phyloP scores from a whole-genome alignment of 2,329 filamentous ascomycete genomes.

The Trichoderma asperellum region DNA sequence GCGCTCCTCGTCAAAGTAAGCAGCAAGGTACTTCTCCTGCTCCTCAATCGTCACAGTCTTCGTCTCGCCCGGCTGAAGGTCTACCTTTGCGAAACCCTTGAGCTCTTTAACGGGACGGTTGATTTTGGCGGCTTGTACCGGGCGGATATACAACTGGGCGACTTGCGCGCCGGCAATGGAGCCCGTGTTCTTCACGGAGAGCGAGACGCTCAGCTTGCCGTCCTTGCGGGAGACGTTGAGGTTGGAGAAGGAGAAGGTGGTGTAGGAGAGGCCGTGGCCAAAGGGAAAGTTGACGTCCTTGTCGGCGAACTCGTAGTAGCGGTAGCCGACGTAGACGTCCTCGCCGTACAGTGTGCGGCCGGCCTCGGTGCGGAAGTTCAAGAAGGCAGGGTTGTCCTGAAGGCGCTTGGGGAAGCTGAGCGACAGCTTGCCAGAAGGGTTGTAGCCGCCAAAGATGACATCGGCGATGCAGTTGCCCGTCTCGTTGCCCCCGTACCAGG shows the following conservation, averaged over 20 bases:
- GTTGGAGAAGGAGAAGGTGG: slow-evolving; percentile 63
- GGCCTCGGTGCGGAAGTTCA: slow-evolving; percentile 74
- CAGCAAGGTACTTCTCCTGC: slow-evolving; percentile 66
- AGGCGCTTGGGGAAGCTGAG: slow-evolving; percentile 70
- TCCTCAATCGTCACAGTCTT: slow-evolving; percentile 60
- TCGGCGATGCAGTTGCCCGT: slow-evolving; percentile 81
- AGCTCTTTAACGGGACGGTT: slow-evolving; percentile 64
- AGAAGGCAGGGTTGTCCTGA: slow-evolving; percentile 74
- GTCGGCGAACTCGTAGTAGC: slow-evolving; percentile 75
- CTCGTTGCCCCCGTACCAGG: slow-evolving; percentile 89
- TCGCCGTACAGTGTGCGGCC: slow-evolving; percentile 77
- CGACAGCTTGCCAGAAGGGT: slow-evolving; percentile 75
- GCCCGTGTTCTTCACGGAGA: slow-evolving; percentile 67
- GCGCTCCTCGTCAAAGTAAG: slow-evolving; percentile 72
- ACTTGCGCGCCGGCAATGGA: slow-evolving; percentile 56
- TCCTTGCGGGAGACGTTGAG: slow-evolving; percentile 53
- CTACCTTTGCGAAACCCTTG: slow-evolving; percentile 68
- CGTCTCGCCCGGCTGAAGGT: slow-evolving; percentile 62
- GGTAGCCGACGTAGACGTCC: slow-evolving; percentile 79
- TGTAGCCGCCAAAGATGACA: slow-evolving; percentile 73
- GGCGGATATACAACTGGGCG: slow-evolving; percentile 60
- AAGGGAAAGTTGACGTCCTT: slow-evolving; percentile 73
- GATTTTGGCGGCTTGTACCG: slow-evolving; percentile 57
- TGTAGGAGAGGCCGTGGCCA: slow-evolving; percentile 80
- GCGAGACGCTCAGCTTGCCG: slow-evolving; percentile 52